Base-by-base conservation (phyloP, 1,284 basidiomycete genomes). In the Rhodotorula mucilaginosa region DNA sequence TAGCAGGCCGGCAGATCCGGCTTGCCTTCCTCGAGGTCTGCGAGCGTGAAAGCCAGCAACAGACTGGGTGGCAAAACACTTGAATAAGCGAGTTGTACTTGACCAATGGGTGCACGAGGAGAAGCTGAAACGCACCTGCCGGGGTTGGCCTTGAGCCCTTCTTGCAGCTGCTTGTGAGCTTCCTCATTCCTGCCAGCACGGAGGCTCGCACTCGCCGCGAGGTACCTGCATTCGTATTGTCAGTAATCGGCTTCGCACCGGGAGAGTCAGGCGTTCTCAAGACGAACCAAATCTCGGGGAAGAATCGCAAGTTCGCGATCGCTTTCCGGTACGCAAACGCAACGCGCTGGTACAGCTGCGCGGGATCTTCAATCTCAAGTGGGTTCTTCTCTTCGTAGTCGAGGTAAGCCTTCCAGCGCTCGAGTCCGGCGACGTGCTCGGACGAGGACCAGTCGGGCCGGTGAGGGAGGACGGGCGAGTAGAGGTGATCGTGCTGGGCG, bases 381-480 rank as follows among this genome's bases (percentile, higher is more conserved):
- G 95, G 97, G 79, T 99, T 98, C 74, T 86, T 86, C 80, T 97
- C 93, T 82, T 99, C 97, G 92, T 93, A 99, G 78, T 92, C 92
- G 64, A 99, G 83, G 80, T 97, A 98, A 4, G 86, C 84, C 77
- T 92, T 92, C 97, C 97, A 99, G 21, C 88, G 87, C 29, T 88
- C 88, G 7, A 93, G 87, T 48, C 91, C 85, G 21, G 86, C 84
- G 58, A 92, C 86, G 79, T 98, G 93, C 13, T 84, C 82, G 2
- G 51, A 2, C 0, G 57, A 85, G 82, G 67, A 86, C 83, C 90
- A 95, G 21, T 87, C 88, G 5, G 93, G 92, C 6, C 85, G 83
- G 0, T 86, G 84, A 0, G 93, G 92, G 4, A 97, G 83, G 19
- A 64, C 34, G 18, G 70, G 73, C 82, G 80, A 61, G 76, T 77